Evolutionary conservation across 192 early-diverging fungal species (phyloP), one percentile per base, ranked within the genome.

Genomic region (Coemansia sp.): DNA sequence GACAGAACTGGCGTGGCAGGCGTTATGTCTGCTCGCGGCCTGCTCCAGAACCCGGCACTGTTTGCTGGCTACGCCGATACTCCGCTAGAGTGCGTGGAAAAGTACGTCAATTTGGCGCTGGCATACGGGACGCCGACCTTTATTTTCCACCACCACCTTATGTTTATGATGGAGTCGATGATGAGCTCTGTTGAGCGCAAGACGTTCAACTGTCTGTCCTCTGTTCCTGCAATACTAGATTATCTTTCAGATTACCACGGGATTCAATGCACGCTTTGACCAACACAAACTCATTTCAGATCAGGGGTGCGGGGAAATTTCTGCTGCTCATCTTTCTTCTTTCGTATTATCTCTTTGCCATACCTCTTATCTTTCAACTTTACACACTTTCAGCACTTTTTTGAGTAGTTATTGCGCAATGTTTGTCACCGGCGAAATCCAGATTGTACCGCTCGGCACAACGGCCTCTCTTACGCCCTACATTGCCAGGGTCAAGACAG

Each of bases 91-190:
- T 88, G 88, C 45, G 83, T 96, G 6, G 88, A 73, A 66, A 75
- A 81, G 32, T 94, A 89, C 61, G 78, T 92, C 21, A 80, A 85
- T 48, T 40, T 81, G 4, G 86, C 87, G 2, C 33, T 94, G 5
- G 86, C 78, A 2, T 94, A 91, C 62, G 95, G 96, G 25, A 89
- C 91, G 18, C 88, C 88, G 25, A 81, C 82, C 1, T 89, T 89
- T 63, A 93, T 98, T 24, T 83, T 93, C 30, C 95, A 97, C 58
- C 96, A 98, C 62, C 96, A 98, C 65, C 55, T 98, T 24, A 94
- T 95, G 91, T 97, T 83, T 72, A 97, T 97, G 94, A 81, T 94
- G 54, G 95, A 97, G 56, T 81, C 82, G 42, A 47, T 81, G 23
- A 93, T 97, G 93, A 71, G 74, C 58, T 61, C 21, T 23, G 64